Evolutionary conservation across 2,329 filamentous ascomycete genomes (phyloP).

Genomic region (Piedraia hortae): DNA sequence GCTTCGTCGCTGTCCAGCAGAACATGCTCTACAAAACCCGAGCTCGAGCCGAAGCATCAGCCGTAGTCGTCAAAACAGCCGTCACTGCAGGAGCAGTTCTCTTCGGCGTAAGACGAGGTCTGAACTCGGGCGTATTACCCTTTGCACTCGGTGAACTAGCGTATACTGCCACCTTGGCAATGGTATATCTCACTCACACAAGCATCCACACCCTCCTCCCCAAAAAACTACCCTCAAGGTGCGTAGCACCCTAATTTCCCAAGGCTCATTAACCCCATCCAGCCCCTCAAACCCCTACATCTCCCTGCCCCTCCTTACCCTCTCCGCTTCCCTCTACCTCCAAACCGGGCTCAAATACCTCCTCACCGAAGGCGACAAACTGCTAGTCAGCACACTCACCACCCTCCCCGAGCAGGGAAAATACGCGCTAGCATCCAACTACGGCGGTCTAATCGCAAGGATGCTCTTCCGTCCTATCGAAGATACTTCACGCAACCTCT

Average conservation of each 20-base stretch:
- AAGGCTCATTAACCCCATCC: constrained; percentile 6
- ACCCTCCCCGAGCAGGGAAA: constrained; percentile 60
- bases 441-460: constrained; percentile 59
- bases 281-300: constrained; percentile 19
- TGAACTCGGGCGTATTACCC: constrained; percentile 47
- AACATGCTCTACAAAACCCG: constrained; percentile 54
- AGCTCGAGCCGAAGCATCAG: constrained; percentile 56
- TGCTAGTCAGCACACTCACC: constrained; percentile 57
- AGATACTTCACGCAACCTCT: constrained; percentile 73
- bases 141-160: constrained; percentile 68
- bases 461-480: constrained; percentile 87
- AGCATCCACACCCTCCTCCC: constrained; percentile 40
- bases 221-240: constrained; percentile 18
- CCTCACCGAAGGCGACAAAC: constrained; percentile 77
- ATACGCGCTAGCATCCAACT: constrained; percentile 85
- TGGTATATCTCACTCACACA: constrained; percentile 42
- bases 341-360: constrained; percentile 81
- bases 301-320: constrained; percentile 37
- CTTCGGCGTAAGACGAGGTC: constrained; percentile 25
- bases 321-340: constrained; percentile 59
- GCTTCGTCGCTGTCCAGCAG: constrained; percentile 67
- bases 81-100: constrained; percentile 45
- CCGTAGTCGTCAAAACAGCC: constrained; percentile 50
- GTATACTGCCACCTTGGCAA: constrained; percentile 41
- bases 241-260: constrained; percentile 6